Base-by-base conservation (phyloP, 495 filamentous ascomycete species). In the Viridothelium virens region DNA sequence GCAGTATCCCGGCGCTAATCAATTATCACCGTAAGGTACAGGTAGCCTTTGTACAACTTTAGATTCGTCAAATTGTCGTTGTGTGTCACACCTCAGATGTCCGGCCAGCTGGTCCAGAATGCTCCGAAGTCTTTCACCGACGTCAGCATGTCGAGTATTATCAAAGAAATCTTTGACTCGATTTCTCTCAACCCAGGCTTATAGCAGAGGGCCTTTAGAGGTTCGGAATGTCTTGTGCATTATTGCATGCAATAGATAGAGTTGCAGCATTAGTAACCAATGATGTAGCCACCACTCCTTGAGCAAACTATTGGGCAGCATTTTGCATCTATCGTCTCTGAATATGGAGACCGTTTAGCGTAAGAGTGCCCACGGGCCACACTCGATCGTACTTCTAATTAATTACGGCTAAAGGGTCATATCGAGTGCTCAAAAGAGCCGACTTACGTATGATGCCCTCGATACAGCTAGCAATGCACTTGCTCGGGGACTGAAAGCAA, bases 251-350 rank as follows among this genome's bases (percentile, higher is more conserved):
- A 39, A 39, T 10, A 33, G 65, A 11, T 36, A 61, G 53, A 62
- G 37, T 39, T 33, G 39, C 33, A 67, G 61, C 5, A 16, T 18
- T 7, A 38, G n/a, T 70, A 36, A 70, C 56, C n/a, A 14, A 18
- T 33, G 7, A 3, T 44, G 6, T 56, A 92, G 90, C 89, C 90
- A 12, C 84, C 89, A 10, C 79, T 94, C 37, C 78, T 92, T 50
- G 81, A 88, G 37, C 79, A 85, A 64, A 96, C 93, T 1, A 83
- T 96, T 61, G 89, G 90, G 1, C 82, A 92, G 64, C 90, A 97
- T 72, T 96, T 97, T 64, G 79, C 84, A 12, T 80, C 78, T 6
- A 82, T 95, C 38, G 89, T 92, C 44, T 81, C 82, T 2, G 68
- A 82, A 69, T 81, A 86, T 76, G 93, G 93, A 1, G 91, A 96